Evolutionary conservation across 192 early-diverging fungal genomes (phyloP), one percentile per base, ranked within the genome.

Genomic region (Nowakowskiella sp.): DNA sequence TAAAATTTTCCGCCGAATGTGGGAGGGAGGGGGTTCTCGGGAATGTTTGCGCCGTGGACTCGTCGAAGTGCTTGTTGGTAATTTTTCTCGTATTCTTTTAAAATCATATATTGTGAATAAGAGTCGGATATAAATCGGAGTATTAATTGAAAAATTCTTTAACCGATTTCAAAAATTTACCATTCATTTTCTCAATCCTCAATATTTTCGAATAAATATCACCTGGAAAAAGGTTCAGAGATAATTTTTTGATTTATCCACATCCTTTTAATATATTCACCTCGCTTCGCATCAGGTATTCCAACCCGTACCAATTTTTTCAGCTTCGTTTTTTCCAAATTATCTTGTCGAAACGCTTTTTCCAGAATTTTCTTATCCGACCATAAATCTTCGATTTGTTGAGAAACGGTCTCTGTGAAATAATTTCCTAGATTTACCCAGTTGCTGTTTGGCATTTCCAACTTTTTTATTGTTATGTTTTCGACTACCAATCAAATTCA

Each of bases 11-110:
- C 71, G 24, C 71, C 71, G 49, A 73, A 73, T 0, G 58, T 49
- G 4, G 70, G 70, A 25, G 67, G 48, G 7, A 72, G 26, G 2
- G 70, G 70, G 29, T 58, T 31, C 16, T 64, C 51, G 0, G 71
- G 68, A 2, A 72, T 55, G 0, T 39, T 34, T 8, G 51, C 27
- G 6, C 71, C 71, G 49, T 71, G 58, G 13, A 61, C 60, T 29
- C 71, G 59, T 8, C 42, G 31, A 6, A 68, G 30, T 1, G 64
- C 71, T 2, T 57, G 25, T 23, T 67, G 61, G 46, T 69, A 73
- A 42, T 71, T 67, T 44, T 49, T 64, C 42, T 70, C 71, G 34
- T 72, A 67, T 21, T 67, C 67, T 71, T 28, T 16, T 22, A 6
- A 1, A 58, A 33, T 10, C n/a, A 31, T 7, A 31, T 24, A 19